Percentiles rank a stretch among this genome's conserved stretches.
These are phyloP conservation scores for Yamadazyma philogaea DNA, from an alignment of 805 yeast species.

Conservation along the genomic window DNA sequence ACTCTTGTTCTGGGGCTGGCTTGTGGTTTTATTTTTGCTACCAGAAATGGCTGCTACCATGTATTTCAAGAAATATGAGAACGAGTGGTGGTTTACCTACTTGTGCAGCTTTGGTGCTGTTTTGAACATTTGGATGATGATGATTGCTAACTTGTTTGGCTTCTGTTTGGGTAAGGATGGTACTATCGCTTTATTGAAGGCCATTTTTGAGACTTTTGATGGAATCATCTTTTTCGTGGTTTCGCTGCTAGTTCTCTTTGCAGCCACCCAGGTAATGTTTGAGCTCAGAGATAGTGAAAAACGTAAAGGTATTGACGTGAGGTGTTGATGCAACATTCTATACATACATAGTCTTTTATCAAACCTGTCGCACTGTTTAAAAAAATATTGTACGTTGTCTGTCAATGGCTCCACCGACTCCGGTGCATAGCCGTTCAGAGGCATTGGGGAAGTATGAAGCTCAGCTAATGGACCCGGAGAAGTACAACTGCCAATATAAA, in stretches of 20 bases:
- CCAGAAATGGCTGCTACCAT: conserved; percentile 76
- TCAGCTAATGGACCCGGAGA: conserved; percentile 28
- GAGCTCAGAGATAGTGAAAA: conserved; percentile 85
- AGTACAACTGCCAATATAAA: conserved; percentile 32
- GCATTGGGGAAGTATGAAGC: conserved; percentile 23
- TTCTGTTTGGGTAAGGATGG: conserved; percentile 94
- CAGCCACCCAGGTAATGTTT: conserved; percentile 91
- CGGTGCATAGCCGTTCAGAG: conserved; percentile 32
- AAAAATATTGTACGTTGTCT: neutral
- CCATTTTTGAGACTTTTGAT: conserved; percentile 65
- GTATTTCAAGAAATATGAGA: conserved; percentile 37
- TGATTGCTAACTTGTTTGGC: conserved; percentile 92
- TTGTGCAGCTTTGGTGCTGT: conserved; percentile 87
- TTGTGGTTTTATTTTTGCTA: conserved; percentile 76
- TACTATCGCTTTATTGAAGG: conserved; percentile 56
- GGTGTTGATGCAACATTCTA: conserved; percentile 49
- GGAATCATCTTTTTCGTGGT: conserved; percentile 64
- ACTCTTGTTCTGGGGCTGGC: conserved; percentile 93
- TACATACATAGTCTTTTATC: neutral
- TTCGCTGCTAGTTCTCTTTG: conserved; percentile 66
- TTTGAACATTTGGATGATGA: conserved; percentile 93
- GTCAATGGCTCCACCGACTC: conserved; percentile 45
- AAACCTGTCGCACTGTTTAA: neutral
- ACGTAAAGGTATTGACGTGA: conserved; percentile 76
- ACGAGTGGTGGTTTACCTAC: conserved; percentile 71